A percentile compares a stretch with the other conserved stretches of the same genome.
Evolutionary conservation across 2,329 filamentous ascomycete species (phyloP).

Genomic region (Eurotiales sp.): DNA sequence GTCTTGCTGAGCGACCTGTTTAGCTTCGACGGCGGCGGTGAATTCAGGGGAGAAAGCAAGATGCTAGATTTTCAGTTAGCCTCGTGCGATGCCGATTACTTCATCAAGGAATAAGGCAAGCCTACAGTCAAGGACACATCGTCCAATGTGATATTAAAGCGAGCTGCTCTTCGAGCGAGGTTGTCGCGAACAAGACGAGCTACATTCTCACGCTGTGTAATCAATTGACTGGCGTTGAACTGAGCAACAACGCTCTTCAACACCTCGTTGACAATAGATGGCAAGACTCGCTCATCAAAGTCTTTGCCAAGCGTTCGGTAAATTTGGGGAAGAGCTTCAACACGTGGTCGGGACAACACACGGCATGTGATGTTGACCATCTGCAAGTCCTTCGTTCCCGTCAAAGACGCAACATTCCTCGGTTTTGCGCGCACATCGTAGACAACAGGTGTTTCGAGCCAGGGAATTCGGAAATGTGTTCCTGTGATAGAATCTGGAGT

Average conservation of each 20-base stretch:
- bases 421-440: conserved; percentile 99
- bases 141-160: conserved; percentile 96
- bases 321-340: conserved; percentile 89
- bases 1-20: conserved; percentile 77
- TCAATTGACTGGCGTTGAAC: conserved; percentile 97
- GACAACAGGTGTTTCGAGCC: conserved; percentile 94
- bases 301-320: conserved; percentile 93
- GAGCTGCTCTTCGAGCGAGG: conserved; percentile 80
- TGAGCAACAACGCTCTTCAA: conserved; percentile 98
- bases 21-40: conserved; percentile 65
- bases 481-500: conserved; percentile 47
- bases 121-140: conserved; percentile 93
- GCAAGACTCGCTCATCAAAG: conserved; percentile 94
- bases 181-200: conserved; percentile 89
- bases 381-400: conserved; percentile 97
- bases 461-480: conserved; percentile 90
- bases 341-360: conserved; percentile 86
- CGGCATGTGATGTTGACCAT: conserved; percentile 99
- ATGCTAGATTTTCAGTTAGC: conserved; percentile 43
- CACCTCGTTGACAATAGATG: conserved; percentile 98
- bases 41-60: conserved; percentile 67
- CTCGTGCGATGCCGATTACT: neutral
- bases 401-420: conserved; percentile 92
- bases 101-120: neutral
- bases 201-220: conserved; percentile 98